Base-by-base conservation (phyloP, 1,139 yeast species). In the Kodamaea fungicola region DNA sequence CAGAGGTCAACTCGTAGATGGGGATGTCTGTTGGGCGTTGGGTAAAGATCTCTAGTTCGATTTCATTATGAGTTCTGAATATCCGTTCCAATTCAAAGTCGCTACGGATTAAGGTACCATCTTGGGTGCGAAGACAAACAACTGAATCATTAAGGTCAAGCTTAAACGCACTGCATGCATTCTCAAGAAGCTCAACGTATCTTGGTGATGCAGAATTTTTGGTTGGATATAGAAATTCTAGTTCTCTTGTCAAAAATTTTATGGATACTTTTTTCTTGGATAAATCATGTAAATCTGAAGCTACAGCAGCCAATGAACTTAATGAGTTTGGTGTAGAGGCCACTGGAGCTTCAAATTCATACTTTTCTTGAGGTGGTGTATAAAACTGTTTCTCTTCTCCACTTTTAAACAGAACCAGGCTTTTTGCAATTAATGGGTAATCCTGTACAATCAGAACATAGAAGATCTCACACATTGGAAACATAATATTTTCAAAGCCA, bases 131-230 rank as follows among this genome's bases (percentile, higher is more conserved):
- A 31, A 50, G 41, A 8, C 46, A 44, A 26, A 49, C 40, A 8
- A 44, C 36, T n/a, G 44, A 29, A 16, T 43, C 45, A 24, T 39
- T 42, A 25, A 28, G 33, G 10, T 35, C 33, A 16, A 49, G 42
- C 33, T 75, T 73, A 57, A 86, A 86, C 10, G 88, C 89, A 37
- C 71, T 65, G 42, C 77, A 76, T 13, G 86, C 87, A 54, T 85
- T 85, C 39, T 83, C 85, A 13, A 84, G 54, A 13, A 86, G 61
- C 54, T 86, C 95, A 12, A 73, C 51, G 41, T 76, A 64, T 6
- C 84, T 78, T 6, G 90, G 95, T 2, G 89, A 81, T 0, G 90
- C 80, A 9, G 80, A 74, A 35, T 74, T 74, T 21, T 62, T 55
- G 4, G 76, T 71, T n/a, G 82, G 74, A 55, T 72, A 86, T 4